Conservation (phyloP, 2,329 filamentous ascomycete genomes). For the Mycosphaerella sp. region DNA sequence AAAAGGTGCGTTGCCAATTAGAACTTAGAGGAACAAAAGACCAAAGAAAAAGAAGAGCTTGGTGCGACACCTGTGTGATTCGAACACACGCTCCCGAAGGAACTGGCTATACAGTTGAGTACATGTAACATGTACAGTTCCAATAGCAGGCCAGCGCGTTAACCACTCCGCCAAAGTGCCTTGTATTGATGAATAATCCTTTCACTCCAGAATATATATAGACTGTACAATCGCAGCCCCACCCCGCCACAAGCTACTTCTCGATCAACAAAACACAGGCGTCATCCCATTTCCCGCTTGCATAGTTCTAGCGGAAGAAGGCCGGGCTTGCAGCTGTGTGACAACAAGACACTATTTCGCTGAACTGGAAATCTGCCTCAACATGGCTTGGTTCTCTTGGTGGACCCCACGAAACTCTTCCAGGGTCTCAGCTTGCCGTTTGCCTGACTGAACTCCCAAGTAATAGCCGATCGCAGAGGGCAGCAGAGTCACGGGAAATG, state of each 20-base stretch:
- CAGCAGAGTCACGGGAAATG: conserved; percentile 30
- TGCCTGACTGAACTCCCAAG: conserved; percentile 29
- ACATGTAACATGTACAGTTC: conserved; percentile 2
- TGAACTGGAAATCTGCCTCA: conserved; percentile 22
- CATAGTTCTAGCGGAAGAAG: too few species aligned
- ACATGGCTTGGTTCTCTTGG: conserved; percentile 19
- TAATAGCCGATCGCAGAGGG: conserved; percentile 32
- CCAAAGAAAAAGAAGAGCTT: not conserved
- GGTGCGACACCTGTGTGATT: conserved; percentile 17
- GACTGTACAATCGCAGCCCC: too few species aligned
- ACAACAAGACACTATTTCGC: conserved; percentile 13
- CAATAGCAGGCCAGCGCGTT: conserved; percentile 18
- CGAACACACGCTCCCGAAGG: conserved; percentile 17
- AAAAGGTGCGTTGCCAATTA: too few species aligned
- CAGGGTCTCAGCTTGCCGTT: conserved; percentile 28
- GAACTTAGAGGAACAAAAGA: not conserved
- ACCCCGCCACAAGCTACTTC: too few species aligned
- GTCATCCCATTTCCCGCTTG: too few species aligned
- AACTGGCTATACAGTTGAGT: conserved; percentile 10
- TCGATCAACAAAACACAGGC: too few species aligned
- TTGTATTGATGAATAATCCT: too few species aligned
- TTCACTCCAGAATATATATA: too few species aligned
- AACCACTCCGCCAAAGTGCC: conserved; percentile 13
- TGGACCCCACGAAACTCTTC: conserved; percentile 27
- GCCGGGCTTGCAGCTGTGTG: not conserved